A percentile compares a stretch with the other conserved stretches of the same genome.
phyloP scores from a whole-genome alignment of 129 eudicot species.

The carrot (Daucus carota) region DH1_v3.0 NC_030387.2:40470501-40471000 shows the following conservation, averaged over 20 bases:
- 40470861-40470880: too few relatives aligned
- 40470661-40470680: too few relatives aligned
- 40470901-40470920: too few relatives aligned
- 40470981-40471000: background rate
- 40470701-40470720: background rate
- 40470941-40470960: too few relatives aligned
- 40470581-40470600: background rate
- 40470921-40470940: too few relatives aligned
- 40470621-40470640: background rate
- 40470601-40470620: background rate
- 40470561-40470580: background rate
- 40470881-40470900: too few relatives aligned
- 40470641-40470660: background rate
- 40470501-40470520: background rate
- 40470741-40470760: background rate
- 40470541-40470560: background rate
- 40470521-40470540: background rate
- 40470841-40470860: background rate
- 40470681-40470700: background rate
- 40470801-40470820: background rate
- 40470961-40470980: background rate
- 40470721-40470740: background rate
- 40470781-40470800: background rate
- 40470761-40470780: background rate
- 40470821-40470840: background rate